phyloP scores from a whole-genome alignment of 257 asterid genomes.

The Solanum appendiculatum region DNA sequence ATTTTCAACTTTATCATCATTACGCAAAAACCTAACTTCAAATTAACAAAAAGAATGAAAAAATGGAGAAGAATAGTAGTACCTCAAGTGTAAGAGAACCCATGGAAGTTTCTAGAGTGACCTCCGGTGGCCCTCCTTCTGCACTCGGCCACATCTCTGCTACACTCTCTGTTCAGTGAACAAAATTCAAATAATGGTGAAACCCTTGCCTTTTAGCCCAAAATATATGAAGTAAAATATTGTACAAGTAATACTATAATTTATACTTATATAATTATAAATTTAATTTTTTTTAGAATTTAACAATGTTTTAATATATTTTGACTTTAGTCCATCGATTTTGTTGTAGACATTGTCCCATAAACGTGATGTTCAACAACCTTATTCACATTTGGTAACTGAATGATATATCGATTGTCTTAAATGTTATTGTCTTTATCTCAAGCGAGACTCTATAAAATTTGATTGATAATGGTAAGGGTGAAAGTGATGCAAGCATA shows the following conservation, averaged over 20 bases:
- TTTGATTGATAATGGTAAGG: not conserved
- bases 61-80: not conserved
- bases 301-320: too few relatives aligned
- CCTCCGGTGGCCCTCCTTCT: constrained; percentile 89
- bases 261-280: too few relatives aligned
- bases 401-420: not conserved
- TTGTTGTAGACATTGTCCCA: too few relatives aligned
- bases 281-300: too few relatives aligned
- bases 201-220: not conserved
- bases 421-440: not conserved
- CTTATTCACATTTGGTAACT: not conserved
- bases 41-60: not conserved
- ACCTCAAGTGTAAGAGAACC: constrained; percentile 76
- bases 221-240: not conserved
- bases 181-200: not conserved
- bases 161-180: not conserved
- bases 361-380: not conserved
- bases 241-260: not conserved
- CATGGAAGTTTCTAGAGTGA: constrained; percentile 92
- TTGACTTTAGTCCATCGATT: too few relatives aligned
- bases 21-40: not conserved
- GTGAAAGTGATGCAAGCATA: not conserved
- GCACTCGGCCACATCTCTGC: constrained; percentile 30
- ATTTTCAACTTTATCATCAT: not conserved
- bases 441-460: not conserved